Base-by-base conservation (phyloP, 2,329 filamentous ascomycete genomes). In the Nannizzia gypsea region DNA sequence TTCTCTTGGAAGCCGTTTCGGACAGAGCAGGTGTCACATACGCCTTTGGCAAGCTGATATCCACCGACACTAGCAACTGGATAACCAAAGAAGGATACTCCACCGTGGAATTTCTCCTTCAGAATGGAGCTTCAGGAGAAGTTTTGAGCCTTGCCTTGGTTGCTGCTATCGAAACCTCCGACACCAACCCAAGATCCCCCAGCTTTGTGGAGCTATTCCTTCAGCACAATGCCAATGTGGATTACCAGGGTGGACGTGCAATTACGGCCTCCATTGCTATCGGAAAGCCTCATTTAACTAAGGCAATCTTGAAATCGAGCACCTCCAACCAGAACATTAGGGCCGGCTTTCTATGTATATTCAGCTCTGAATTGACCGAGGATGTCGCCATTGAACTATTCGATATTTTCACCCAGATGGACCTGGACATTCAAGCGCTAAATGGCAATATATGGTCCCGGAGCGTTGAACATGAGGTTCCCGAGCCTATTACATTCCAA, bases 261-360 rank as follows among this genome's bases (percentile, higher is more conserved):
- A 56, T 65, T 13, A 46, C 78, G 58, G 71, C 77, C 56, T 82
- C 82, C 1, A 80, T 83, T 1, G 77, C 77, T 1, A 77, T 75
- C 48, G 81, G 78, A 5, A 75, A 76, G 6, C 81, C 83, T 0
- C 77, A 75, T 3, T 73, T 62, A 22, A 59, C 61, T 2, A 38
- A 55, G 28, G 58, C 42, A 24, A 55, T 65, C 34, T 8, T 63
- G 11, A 46, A n/a, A 6, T 56, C 60, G 15, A 48, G 38, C 50
- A 58, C 58, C 34, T 65, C 62, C 17, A 28, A 77, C 1, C 73
- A 77, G 50, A 74, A 81, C 0, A 69, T 86, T 1, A 78, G 78
- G 0, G 70, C 76, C 60, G 81, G 81, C 0, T 81, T 87, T 58
- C 79, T 81, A 20, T 77, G 75, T 36, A 77, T 86, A 1, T 81